Base-by-base conservation (phyloP, 495 filamentous ascomycete genomes). In the Penicillium nucicola region DNA sequence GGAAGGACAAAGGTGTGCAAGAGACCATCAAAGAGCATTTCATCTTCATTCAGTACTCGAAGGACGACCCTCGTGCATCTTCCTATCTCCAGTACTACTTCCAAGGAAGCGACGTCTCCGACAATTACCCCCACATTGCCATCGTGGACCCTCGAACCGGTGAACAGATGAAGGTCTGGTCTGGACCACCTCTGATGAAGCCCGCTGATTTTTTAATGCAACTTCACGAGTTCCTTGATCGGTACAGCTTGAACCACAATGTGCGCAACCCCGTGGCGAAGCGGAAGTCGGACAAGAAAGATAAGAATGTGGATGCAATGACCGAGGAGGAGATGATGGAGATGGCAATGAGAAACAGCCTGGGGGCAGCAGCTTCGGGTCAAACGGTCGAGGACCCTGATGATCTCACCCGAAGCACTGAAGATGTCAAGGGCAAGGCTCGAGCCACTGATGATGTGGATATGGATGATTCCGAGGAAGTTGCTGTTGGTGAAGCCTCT, bases 301-400 rank as follows among this genome's bases (percentile, higher is more conserved):
- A 85, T 50, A 75, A 87, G 42, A 87, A 86, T 56, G 80, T 96
- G 22, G 86, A 85, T 40, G 83, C 86, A 6, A 92, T 98, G 86
- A 96, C 90, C 0, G 93, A 98, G 60, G 92, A 97, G 55, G 90
- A 98, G 66, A 92, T 92, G 90, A 76, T 98, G 60, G 85, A 95
- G 66, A 83, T 96, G 77, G 93, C 95, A 0, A 67, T 98, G 69
- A 82, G 89, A 58, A 92, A 93, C 68, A 95, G 90, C 58, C 74
- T 96, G 4, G 84, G 50, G 36, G 61, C 66, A 4, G 64, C 50
- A 17, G 42, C 57, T 34, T 61, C 67, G 18, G 56, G 67, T 8
- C 74, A 42, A 56, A 77, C 62, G 59, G 68, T 50, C 42, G 76
- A 75, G 47, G 92, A 98, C 65, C 92, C 92, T 0, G 92, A 97